Evolutionary conservation across 2,329 filamentous ascomycete genomes (phyloP), one percentile per base, ranked within the genome.

Genomic region (Balansia obtecta): DNA sequence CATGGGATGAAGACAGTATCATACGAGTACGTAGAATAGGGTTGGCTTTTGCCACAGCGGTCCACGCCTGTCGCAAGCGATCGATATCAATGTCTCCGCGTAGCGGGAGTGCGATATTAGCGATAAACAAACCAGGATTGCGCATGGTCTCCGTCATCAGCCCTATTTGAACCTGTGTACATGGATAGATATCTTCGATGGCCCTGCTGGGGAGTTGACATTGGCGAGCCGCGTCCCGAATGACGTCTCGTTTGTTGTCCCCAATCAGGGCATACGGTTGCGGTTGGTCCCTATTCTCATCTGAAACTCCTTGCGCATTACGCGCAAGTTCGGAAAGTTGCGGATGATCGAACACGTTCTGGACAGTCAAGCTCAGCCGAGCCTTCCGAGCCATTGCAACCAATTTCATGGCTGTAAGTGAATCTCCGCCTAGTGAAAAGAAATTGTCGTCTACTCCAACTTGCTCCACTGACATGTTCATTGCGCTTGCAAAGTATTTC

Each of bases 401-500:
- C 27, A 49, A 9, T 8, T 34, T 20, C 40, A 46, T 50, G 37
- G 48, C 48, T n/a, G 22, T 46, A 18, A 50, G 34, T 1, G 49
- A 50, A 32, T 50, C 49, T 12, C 49, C 49, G 12, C 49, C 49
- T 13, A 46, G 43, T n/a, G n/a, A 10, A 7, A 46, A 33, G 37
- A 50, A 50, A 12, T 33, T 18, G 18, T 50, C 43, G 16, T 50
- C 43, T 7, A 27, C 43, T 2, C 27, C 37, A 8, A 50, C 16
- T 15, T 39, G n/a, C 1, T 46, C 37, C 34, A 10, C 2, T 2
- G 34, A 7, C 1, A 50, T 12, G 13, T 30, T 20, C n/a, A 50
- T 9, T 2, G 42, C 43, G 8, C 22, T 4, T 10, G 22, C 20
- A 32, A 18, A 47, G 1, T 15, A 18, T 6, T 12, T 16, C 22